Conservation (phyloP, 2,329 filamentous ascomycete genomes). For the Hypomyces perniciosus region DNA sequence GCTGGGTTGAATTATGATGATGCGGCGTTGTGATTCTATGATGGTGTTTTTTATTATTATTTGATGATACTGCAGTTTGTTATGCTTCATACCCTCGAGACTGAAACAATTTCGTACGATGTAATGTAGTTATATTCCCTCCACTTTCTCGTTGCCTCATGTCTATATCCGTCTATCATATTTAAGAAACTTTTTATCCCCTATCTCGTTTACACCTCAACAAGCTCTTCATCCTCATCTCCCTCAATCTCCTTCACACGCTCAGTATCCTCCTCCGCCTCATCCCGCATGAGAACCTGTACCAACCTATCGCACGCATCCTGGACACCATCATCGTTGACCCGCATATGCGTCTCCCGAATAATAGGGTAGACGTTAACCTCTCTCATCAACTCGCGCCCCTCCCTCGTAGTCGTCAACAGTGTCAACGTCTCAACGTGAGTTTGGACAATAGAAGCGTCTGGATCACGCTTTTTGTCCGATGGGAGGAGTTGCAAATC, state of each 20-base stretch:
- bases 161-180: too few species aligned
- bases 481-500: conserved; percentile 85
- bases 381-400: conserved; percentile 65
- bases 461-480: conserved; percentile 79
- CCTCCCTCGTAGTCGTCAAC: conserved; percentile 70
- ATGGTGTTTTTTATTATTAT: too few species aligned
- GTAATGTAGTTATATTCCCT: too few species aligned
- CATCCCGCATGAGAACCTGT: conserved; percentile 79
- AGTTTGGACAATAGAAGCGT: conserved; percentile 70
- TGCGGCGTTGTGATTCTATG: background rate
- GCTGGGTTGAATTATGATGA: background rate
- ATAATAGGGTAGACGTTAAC: conserved; percentile 86
- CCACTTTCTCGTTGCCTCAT: too few species aligned
- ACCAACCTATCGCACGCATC: conserved; percentile 87
- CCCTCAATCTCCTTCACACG: conserved; percentile 41
- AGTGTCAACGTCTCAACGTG: conserved; percentile 86
- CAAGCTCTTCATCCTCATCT: conserved; percentile 48
- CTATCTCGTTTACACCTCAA: conserved; percentile 40
- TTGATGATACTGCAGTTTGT: too few species aligned
- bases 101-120: too few species aligned
- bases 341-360: conserved; percentile 73
- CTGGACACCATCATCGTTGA: conserved; percentile 71
- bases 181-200: too few species aligned
- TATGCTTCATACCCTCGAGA: too few species aligned
- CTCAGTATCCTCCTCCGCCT: conserved; percentile 45